These are phyloP conservation scores for Panus rudis DNA, from an alignment of 768 basidiomycete species.

Conservation along the genomic window DNA sequence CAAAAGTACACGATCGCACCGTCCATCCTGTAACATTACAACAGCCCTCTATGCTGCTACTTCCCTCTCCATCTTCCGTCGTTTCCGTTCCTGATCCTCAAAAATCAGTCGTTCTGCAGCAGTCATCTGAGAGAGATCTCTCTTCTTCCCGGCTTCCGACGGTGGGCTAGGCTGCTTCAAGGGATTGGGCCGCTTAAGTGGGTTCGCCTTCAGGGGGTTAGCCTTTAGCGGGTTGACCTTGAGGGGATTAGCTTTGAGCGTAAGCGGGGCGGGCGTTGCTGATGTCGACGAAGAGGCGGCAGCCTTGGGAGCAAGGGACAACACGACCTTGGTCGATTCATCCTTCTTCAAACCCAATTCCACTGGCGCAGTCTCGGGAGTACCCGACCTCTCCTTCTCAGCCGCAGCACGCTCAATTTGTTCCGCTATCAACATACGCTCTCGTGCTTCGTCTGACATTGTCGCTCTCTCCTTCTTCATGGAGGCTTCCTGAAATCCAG, in stretches of 20 bases:
- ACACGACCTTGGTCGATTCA: conserved; percentile 63
- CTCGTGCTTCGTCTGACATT: conserved; percentile 91
- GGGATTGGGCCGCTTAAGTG: conserved; percentile 68
- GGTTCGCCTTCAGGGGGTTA: conserved; percentile 61
- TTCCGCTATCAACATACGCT: conserved; percentile 81
- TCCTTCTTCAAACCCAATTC: conserved; percentile 63
- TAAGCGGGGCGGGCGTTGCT: conserved; percentile 6
- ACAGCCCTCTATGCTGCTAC: conserved; percentile 10
- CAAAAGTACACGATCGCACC: conserved; percentile 2
- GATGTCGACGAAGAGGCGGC: conserved; percentile 26
- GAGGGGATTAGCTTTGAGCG: conserved; percentile 30
- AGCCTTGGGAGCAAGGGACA: conserved; percentile 59
- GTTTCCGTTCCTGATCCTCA: conserved; percentile 89
- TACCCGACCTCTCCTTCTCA: conserved; percentile 30
- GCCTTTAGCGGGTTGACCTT: conserved; percentile 61
- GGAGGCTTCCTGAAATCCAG: conserved; percentile 55
- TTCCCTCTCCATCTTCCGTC: conserved; percentile 63
- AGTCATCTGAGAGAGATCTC: conserved; percentile 56
- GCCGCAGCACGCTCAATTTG: conserved; percentile 85
- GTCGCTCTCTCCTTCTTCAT: conserved; percentile 89
- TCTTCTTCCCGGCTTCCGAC: conserved; percentile 48
- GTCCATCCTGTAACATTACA: not conserved
- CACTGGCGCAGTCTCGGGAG: conserved; percentile 16
- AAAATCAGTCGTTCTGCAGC: conserved; percentile 81
- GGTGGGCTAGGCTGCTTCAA: conserved; percentile 47